These are phyloP conservation scores for Penicillium carneum DNA, from an alignment of 2,329 filamentous ascomycete species.

Conservation along the genomic window DNA sequence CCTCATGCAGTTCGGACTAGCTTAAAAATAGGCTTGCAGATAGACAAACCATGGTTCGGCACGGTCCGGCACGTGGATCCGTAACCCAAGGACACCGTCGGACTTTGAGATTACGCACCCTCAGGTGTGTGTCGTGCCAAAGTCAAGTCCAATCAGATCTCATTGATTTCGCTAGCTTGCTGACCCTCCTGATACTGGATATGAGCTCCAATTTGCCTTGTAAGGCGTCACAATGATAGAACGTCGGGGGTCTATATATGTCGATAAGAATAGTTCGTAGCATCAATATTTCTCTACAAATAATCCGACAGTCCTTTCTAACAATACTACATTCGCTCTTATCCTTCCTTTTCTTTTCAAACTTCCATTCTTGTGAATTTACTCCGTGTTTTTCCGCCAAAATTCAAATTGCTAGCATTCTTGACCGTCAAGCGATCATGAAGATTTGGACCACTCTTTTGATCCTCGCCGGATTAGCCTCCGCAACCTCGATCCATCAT, in stretches of 20 bases:
- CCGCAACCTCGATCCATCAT: background rate
- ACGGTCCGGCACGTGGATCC: background rate
- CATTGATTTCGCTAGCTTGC: background rate
- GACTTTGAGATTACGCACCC: background rate
- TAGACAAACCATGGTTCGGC: background rate
- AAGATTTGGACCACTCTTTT: background rate
- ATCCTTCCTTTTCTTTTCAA: background rate
- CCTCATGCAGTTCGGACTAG: no score
- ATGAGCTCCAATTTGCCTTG: background rate
- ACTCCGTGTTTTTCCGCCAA: background rate
- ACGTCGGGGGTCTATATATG: background rate
- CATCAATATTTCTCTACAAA: background rate
- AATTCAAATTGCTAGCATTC: background rate
- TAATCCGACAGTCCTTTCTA: background rate
- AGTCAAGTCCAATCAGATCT: background rate
- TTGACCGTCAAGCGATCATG: background rate
- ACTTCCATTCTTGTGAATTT: background rate
- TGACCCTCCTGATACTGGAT: background rate
- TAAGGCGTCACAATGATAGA: background rate
- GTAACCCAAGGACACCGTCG: background rate
- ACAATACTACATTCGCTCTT: background rate
- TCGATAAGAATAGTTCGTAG: background rate
- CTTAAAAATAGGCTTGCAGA: background rate
- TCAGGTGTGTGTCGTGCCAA: background rate
- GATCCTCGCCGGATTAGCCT: background rate